Evolutionary conservation across 148 eudicot genomes (phyloP).

Genomic region (Arctostaphylos glauca): DNA sequence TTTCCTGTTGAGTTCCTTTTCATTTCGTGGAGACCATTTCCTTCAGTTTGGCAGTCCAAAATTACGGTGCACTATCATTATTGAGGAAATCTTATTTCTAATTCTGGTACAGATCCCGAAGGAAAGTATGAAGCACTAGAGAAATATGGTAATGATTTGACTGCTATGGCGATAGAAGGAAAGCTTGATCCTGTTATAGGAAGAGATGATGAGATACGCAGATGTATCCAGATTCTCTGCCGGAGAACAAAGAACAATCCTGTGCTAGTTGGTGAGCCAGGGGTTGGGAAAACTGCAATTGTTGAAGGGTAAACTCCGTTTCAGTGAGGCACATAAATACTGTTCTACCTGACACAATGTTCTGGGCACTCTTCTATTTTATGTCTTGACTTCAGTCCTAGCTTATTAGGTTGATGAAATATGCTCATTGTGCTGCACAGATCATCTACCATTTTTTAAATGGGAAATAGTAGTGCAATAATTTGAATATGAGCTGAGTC

Average conservation of each 20-base stretch:
- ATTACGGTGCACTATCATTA: neutral
- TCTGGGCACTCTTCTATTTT: neutral
- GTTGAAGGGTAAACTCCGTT: constrained; percentile 72
- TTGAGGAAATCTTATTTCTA: neutral
- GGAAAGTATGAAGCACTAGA: constrained; percentile 92
- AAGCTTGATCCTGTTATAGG: constrained; percentile 98
- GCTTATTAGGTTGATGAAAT: neutral
- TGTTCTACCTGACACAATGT: neutral
- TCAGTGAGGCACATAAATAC: neutral
- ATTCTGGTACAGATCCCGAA: constrained; percentile 62
- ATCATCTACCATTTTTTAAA: neutral
- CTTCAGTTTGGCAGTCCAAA: neutral
- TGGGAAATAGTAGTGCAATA: neutral
- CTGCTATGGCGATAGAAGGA: constrained; percentile 86
- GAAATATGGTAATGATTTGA: constrained; percentile 91
- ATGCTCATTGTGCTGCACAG: constrained; percentile 3
- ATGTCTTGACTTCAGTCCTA: neutral
- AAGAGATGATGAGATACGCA: constrained; percentile 93
- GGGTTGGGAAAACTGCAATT: constrained; percentile 97
- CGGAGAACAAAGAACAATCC: constrained; percentile 96
- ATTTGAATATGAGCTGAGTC: neutral
- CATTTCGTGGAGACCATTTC: constrained; percentile 3
- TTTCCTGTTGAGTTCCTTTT: neutral
- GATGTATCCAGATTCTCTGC: constrained; percentile 90
- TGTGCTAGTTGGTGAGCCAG: constrained; percentile 95